Conservation (phyloP, 202 grass and related monocot genomes). For the Cymbopogon flexuosus region DNA sequence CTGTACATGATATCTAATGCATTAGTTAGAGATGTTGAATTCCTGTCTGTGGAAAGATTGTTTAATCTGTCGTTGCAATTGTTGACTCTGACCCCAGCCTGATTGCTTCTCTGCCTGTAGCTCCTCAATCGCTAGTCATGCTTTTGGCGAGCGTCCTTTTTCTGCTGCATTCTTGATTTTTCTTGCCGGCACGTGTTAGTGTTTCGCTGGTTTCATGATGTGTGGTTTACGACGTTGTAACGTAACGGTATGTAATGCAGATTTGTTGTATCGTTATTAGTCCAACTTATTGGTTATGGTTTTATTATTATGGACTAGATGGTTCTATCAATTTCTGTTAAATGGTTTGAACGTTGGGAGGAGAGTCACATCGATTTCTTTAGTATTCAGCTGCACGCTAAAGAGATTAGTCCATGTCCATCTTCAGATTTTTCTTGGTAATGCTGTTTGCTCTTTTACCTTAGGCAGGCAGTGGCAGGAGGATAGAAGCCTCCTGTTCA, state of each 20-base stretch:
- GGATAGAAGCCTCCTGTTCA: background rate
- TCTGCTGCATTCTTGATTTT: background rate
- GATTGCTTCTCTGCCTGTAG: background rate
- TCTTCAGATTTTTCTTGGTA: background rate
- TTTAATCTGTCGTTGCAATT: conserved; percentile 31
- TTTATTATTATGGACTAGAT: background rate
- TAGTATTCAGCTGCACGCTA: background rate
- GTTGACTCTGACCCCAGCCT: conserved; percentile 33
- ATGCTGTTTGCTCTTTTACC: background rate
- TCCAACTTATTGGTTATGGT: background rate
- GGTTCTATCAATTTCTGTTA: background rate
- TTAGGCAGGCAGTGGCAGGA: background rate
- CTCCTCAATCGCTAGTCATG: background rate
- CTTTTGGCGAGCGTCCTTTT: background rate
- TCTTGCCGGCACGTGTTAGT: background rate
- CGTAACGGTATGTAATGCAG: background rate
- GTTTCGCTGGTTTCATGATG: background rate
- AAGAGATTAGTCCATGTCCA: background rate
- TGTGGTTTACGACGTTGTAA: background rate
- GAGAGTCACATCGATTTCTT: background rate
- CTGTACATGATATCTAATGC: conserved; percentile 17
- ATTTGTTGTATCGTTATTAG: background rate
- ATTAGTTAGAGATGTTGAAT: conserved; percentile 38
- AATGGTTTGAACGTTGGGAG: background rate
- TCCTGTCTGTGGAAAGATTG: conserved; percentile 20